These are phyloP conservation scores for Euphorbia tirucalli DNA, from an alignment of 345 rosid genomes.

Conservation along the genomic window DNA sequence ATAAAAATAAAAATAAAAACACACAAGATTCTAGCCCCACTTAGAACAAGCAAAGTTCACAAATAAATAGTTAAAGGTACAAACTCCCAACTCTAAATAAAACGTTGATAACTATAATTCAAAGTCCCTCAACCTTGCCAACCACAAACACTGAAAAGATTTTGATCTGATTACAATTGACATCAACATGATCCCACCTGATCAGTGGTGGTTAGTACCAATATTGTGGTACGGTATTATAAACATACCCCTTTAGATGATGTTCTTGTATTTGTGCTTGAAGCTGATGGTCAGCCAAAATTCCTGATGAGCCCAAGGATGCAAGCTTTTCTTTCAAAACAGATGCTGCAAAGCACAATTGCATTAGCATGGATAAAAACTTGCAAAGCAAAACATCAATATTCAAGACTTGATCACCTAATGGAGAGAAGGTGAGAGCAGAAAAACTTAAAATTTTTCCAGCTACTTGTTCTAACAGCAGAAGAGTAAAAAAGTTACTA, in stretches of 20 bases:
- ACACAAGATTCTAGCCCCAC: neutral
- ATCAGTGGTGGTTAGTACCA: neutral
- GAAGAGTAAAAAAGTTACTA: neutral
- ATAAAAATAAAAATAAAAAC: too few species aligned
- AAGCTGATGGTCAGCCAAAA: conserved; percentile 98
- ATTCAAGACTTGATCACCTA: conserved; percentile 6
- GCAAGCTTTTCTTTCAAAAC: conserved; percentile 89
- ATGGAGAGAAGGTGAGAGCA: neutral
- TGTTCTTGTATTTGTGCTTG: conserved; percentile 93
- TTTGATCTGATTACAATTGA: neutral
- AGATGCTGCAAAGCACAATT: conserved; percentile 64
- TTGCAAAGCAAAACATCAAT: conserved; percentile 1
- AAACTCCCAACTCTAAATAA: neutral
- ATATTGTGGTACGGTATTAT: neutral
- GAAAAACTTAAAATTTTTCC: conserved; percentile 9
- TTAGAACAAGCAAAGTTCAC: neutral
- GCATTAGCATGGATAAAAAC: conserved; percentile 14
- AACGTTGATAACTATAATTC: neutral
- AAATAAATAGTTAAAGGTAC: neutral
- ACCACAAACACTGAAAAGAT: neutral
- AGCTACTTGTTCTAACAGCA: conserved; percentile 9
- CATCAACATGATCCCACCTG: neutral
- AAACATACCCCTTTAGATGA: conserved; percentile 78
- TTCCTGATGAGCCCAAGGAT: conserved; percentile 91
- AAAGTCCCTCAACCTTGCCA: neutral